Base-by-base conservation (phyloP, 345 rosid species). In the Pistacia vera region DNA sequence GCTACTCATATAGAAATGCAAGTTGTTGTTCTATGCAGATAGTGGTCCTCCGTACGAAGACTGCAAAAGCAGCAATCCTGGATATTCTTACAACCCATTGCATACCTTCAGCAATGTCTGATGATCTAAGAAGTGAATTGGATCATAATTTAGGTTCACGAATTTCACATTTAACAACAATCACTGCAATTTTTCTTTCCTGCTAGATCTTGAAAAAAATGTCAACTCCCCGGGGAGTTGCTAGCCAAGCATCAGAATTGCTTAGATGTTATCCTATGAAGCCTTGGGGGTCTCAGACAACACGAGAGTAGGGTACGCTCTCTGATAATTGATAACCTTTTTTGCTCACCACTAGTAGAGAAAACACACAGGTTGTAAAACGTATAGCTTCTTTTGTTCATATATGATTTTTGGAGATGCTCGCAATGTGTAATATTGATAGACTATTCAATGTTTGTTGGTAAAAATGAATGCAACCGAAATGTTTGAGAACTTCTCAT, bases 71-170 rank as follows among this genome's bases (percentile, higher is more conserved):
- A 44, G 91, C 91, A 67, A 90, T 90, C 17, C 75, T 41, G 4
- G 89, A 89, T 83, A 89, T 90, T 70, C 92, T 90, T 68, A 80
- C 86, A 61, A 87, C 84, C 14, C 91, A 90, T 71, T 83, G 91
- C 81, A 90, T 90, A 82, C 91, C 89, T 25, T 90, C 90, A 3
- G 87, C 92, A 4, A 82, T 89, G 86, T 90, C 92, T 17, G 90
- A 80, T 68, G 91, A 90, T 83, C 92, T 90, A 90, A 78, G 81
- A 62, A 80, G 22, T 88, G 83, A 84, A 79, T 46, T 55, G 46
- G 30, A 28, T 35, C 22, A 28, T 48, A 44, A 8, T 64, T 10
- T 77, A 25, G 64, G 18, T 72, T 56, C 57, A 25, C 49, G 20
- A 4, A 18, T 41, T 9, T 61, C 48, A 63, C 8, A 51, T 55